Evolutionary conservation across 345 rosid species (phyloP).

Genomic region (Salix caprea): DNA sequence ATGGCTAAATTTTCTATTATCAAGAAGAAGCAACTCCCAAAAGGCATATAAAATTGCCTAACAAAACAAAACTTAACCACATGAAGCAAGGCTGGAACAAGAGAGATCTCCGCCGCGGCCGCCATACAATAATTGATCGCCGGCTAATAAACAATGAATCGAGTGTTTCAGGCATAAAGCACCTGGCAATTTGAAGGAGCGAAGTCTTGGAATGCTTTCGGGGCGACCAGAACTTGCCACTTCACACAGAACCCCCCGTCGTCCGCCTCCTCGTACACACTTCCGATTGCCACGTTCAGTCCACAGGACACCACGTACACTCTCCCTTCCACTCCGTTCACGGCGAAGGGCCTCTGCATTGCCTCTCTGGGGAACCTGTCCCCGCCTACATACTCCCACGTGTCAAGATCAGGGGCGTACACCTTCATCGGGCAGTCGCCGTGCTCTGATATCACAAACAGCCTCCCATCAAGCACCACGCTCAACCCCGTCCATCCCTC

Average conservation of each 20-base stretch:
- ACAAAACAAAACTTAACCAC: neutral
- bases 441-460: slow-evolving; percentile 63
- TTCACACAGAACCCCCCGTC: slow-evolving; percentile 28
- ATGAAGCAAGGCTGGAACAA: neutral
- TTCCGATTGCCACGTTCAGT: slow-evolving; percentile 54
- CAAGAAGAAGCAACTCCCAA: too few relatives aligned
- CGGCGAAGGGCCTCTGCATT: slow-evolving; percentile 53
- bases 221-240: slow-evolving; percentile 47
- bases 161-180: slow-evolving; percentile 37
- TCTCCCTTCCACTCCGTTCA: slow-evolving; percentile 37
- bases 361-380: slow-evolving; percentile 41
- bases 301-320: slow-evolving; percentile 54
- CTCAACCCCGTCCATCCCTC: slow-evolving; percentile 76
- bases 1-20: too few relatives aligned
- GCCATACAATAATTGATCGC: too few relatives aligned
- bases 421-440: slow-evolving; percentile 65
- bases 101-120: too few relatives aligned
- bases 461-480: slow-evolving; percentile 34
- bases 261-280: slow-evolving; percentile 20
- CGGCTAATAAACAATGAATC: too few relatives aligned
- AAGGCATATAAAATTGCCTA: neutral
- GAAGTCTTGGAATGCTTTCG: slow-evolving; percentile 33
- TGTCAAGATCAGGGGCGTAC: slow-evolving; percentile 38
- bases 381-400: slow-evolving; percentile 58
- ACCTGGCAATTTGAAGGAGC: slow-evolving; percentile 58